phyloP scores from a whole-genome alignment of 192 early-diverging fungal species.

The Coemansia guatemalensis region DNA sequence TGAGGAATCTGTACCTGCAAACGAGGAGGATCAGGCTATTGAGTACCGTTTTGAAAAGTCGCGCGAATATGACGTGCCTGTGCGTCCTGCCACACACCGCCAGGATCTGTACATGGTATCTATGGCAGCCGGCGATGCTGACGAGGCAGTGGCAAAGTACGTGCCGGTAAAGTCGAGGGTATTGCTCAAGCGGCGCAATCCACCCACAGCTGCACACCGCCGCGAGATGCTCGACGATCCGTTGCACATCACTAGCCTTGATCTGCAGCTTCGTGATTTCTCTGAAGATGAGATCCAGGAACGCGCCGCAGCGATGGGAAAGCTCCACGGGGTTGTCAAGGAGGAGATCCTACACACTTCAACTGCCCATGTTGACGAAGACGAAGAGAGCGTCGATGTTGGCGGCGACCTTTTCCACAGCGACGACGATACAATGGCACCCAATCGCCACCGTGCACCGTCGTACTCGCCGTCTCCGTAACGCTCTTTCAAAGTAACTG shows the following conservation, averaged over 20 bases:
- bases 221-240: constrained; percentile 27
- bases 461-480: constrained; percentile 36
- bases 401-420: constrained; percentile 22
- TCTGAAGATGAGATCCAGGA: constrained; percentile 41
- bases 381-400: constrained; percentile 34
- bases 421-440: constrained; percentile 6
- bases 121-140: background rate
- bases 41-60: constrained; percentile 40
- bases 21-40: constrained; percentile 15
- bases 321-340: constrained; percentile 22
- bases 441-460: constrained; percentile 4
- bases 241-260: constrained; percentile 24
- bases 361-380: constrained; percentile 6
- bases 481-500: background rate
- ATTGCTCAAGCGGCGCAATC: constrained; percentile 38
- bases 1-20: background rate
- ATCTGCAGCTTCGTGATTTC: constrained; percentile 42
- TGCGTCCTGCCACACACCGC: constrained; percentile 12
- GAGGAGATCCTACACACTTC: constrained; percentile 28
- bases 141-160: constrained; percentile 17
- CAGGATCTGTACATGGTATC: constrained; percentile 47
- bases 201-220: constrained; percentile 12
- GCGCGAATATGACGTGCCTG: constrained; percentile 40
- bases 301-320: constrained; percentile 20
- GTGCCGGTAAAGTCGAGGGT: constrained; percentile 33